Evolutionary conservation across 2,329 filamentous ascomycete genomes (phyloP).

Genomic region (Ilyonectria destructans): DNA sequence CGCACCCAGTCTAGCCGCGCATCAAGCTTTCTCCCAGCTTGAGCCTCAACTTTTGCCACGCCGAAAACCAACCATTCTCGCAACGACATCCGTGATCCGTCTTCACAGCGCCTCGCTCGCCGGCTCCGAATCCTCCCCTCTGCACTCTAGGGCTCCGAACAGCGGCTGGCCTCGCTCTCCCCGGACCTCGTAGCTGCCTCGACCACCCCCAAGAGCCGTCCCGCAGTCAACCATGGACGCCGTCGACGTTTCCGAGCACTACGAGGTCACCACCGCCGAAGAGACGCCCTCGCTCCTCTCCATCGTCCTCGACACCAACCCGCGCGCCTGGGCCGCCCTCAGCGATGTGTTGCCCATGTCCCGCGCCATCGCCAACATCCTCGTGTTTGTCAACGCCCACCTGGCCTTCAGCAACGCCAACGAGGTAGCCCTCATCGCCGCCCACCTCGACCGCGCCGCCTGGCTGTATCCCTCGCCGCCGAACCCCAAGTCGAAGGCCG

Average conservation of each 20-base stretch:
- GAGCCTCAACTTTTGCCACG: slow-evolving; percentile 19
- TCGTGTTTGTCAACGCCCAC: slow-evolving; percentile 98
- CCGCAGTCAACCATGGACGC: slow-evolving; percentile 63
- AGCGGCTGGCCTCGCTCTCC: background rate
- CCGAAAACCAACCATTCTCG: background rate
- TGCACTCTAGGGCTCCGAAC: background rate
- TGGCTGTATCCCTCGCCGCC: slow-evolving; percentile 86
- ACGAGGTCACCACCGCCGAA: slow-evolving; percentile 69
- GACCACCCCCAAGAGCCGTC: slow-evolving; percentile 25
- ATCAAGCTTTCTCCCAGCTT: slow-evolving; percentile 10
- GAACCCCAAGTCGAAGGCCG: slow-evolving; percentile 40
- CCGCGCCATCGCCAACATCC: slow-evolving; percentile 87
- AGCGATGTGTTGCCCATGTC: slow-evolving; percentile 83
- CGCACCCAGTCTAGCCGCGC: background rate
- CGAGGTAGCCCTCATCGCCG: slow-evolving; percentile 91
- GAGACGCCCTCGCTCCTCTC: slow-evolving; percentile 87
- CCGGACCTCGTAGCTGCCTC: slow-evolving; percentile 54
- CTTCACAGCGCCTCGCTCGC: background rate
- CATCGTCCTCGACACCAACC: slow-evolving; percentile 96
- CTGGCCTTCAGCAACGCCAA: slow-evolving; percentile 95
- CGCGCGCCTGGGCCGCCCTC: slow-evolving; percentile 91
- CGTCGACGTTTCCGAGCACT: slow-evolving; percentile 74
- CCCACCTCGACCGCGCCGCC: slow-evolving; percentile 86
- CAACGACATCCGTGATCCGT: background rate
- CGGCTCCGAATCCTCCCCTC: background rate